Base-by-base conservation (phyloP, 305 asterid species). In the Fraxinus ornus region DNA sequence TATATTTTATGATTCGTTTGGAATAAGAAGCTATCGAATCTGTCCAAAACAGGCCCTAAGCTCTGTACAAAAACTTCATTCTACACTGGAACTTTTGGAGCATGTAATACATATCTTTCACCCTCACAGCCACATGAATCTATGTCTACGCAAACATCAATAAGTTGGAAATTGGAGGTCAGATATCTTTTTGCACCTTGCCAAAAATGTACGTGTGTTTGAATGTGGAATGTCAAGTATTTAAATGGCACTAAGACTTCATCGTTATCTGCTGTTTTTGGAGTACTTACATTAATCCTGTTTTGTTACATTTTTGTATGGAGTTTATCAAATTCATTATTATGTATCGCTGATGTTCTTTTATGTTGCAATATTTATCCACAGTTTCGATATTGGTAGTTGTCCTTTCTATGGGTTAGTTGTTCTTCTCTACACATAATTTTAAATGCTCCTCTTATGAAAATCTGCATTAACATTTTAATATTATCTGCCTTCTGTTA, bases 401-500 rank as follows among this genome's bases (percentile, higher is more conserved):
- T 60, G 70, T 60, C 70, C 70, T 60, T 60, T 60, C 70, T 60
- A 60, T 60, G 32, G 70, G 70, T 21, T 60, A 60, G 13, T 60
- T 21, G 13, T 60, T 60, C 30, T 60, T 60, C 70, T 21, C 32
- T 21, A 21, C 70, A 22, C 68, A 87, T 28, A 49, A 62, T 82
- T 83, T 13, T 60, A 60, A 60, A 21, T 21, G 32, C 70, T 60
- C 15, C 30, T 60, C 30, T 21, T 60, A 60, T 60, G 70, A 60
- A 60, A 26, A 21, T 1, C 30, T 60, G 70, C 15, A 60, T 60
- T 19, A 57, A 57, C 26, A 60, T 60, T 7, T 21, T 60, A 21
- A 60, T 60, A 21, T 21, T 60, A 60, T 21, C 70, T 22, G 15
- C 70, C 3, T 60, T 21, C 32, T 60, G 30, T 75, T 80, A 94